Evolutionary conservation across 2,329 filamentous ascomycete genomes (phyloP).

Genomic region (Didymella keratinophila): DNA sequence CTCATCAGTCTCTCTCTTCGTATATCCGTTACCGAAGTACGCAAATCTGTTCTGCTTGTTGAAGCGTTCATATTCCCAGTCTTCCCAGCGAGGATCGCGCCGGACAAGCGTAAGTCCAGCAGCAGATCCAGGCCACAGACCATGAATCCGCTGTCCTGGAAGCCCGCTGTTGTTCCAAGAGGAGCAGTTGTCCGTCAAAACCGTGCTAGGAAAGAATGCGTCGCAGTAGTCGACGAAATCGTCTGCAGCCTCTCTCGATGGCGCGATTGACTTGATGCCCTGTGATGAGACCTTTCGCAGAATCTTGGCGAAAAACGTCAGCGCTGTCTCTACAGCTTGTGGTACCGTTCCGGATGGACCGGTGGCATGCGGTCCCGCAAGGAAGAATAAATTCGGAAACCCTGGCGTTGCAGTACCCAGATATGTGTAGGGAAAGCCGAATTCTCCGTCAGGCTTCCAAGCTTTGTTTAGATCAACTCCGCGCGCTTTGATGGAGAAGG

Average conservation of each 20-base stretch:
- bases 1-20: conserved; percentile 64
- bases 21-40: conserved; percentile 75
- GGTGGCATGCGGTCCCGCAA: conserved; percentile 60
- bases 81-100: conserved; percentile 65
- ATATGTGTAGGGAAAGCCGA: conserved; percentile 73
- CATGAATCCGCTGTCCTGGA: conserved; percentile 70
- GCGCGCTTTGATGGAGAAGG: conserved; percentile 66
- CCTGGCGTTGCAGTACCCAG: conserved; percentile 68
- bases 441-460: conserved; percentile 64
- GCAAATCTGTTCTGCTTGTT: conserved; percentile 61
- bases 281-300: conserved; percentile 72
- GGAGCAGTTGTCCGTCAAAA: conserved; percentile 68
- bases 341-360: conserved; percentile 69
- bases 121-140: conserved; percentile 74
- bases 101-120: conserved; percentile 67
- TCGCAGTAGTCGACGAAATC: conserved; percentile 69
- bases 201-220: conserved; percentile 58
- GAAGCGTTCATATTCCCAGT: conserved; percentile 63
- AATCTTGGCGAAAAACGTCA: conserved; percentile 71
- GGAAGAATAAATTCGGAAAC: conserved; percentile 72
- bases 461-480: conserved; percentile 62
- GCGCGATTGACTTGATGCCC: conserved; percentile 69
- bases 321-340: conserved; percentile 70
- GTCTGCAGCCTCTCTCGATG: conserved; percentile 66
- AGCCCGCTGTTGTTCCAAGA: conserved; percentile 73